phyloP scores from a whole-genome alignment of 108 stramenopile genomes.

The Nitzschia putrida region DNA sequence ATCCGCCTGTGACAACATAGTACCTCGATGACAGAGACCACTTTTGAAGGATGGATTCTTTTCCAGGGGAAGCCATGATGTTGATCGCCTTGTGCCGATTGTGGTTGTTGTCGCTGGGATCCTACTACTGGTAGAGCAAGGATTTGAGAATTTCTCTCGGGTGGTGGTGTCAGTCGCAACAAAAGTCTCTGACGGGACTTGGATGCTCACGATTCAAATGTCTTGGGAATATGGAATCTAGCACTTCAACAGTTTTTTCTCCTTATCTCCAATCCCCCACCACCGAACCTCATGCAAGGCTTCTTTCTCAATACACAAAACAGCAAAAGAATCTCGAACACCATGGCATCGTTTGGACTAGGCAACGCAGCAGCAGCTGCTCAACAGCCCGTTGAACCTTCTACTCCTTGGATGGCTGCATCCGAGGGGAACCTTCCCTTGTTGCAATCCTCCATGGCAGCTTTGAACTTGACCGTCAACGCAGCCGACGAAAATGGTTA shows the following conservation, averaged over 20 bases:
- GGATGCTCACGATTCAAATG: neutral
- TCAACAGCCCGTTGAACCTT: conserved; percentile 35
- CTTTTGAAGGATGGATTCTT: conserved; percentile 7
- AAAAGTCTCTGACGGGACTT: neutral
- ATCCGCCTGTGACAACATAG: conserved; percentile 67
- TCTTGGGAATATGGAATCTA: neutral
- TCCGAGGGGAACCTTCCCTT: conserved; percentile 60
- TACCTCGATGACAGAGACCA: conserved; percentile 60
- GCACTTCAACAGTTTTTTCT: no score
- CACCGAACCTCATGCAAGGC: neutral
- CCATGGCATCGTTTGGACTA: conserved; percentile 50
- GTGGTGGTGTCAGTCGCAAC: neutral
- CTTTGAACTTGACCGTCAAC: conserved; percentile 31
- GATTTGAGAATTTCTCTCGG: neutral
- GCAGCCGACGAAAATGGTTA: conserved; percentile 61
- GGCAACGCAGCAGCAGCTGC: conserved; percentile 17
- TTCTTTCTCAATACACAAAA: neutral
- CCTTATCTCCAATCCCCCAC: neutral
- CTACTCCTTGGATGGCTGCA: conserved; percentile 67
- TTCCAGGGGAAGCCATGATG: neutral
- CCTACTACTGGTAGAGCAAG: no score
- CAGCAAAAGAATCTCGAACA: neutral
- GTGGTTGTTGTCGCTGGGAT: no score
- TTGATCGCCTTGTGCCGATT: no score
- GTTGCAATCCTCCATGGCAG: conserved; percentile 40